Base-by-base conservation (phyloP, 2,329 filamentous ascomycete species). In the Bipolaris bicolor region DNA sequence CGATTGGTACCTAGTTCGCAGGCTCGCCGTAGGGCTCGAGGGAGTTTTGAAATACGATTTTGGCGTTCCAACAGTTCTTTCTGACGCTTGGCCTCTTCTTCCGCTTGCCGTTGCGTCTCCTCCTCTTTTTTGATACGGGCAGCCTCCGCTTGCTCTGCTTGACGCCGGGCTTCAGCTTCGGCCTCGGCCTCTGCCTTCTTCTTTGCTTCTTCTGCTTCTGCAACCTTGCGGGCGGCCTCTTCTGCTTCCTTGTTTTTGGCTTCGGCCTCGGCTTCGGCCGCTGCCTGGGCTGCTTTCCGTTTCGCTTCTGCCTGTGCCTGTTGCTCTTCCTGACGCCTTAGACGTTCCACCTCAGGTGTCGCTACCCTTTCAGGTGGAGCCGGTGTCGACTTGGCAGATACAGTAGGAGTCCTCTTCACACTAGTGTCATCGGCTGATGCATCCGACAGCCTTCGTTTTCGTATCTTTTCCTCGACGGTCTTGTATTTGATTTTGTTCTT, bases 1-100 rank as follows among this genome's bases (percentile, higher is more conserved):
- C 75, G 72, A 36, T 76, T 68, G 37, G 58, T 67, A 7, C 75
- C 75, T n/a, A 73, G 52, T 45, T 76, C 70, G 49, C 74, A 77
- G 15, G 76, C 76, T 47, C 72, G 64, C 33, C 72, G 68, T 29
- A 76, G 55, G n/a, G 74, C 74, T 52, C 66, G 69, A 3, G 76
- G 74, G 24, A 77, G 74, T 49, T 64, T 75, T 10, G 72, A 67
- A 39, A 77, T 62, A 15, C 75, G 73, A 45, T 67, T 61, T 52
- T 72, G 68, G 22, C 75, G 72, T 36, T 73, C 74, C 11, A 61
- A 65, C 41, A 71, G 57, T 55, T 71, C 61, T 55, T 69, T 62
- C 60, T 72, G 68, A 34, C 67, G 62, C 58, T 63, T 63, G 6
- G 64, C 64, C 53, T 74, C 71, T 31, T 74, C 69, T 40, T 71